phyloP scores from a whole-genome alignment of 495 filamentous ascomycete species.

The Aspergillus sclerotioniger region DNA sequence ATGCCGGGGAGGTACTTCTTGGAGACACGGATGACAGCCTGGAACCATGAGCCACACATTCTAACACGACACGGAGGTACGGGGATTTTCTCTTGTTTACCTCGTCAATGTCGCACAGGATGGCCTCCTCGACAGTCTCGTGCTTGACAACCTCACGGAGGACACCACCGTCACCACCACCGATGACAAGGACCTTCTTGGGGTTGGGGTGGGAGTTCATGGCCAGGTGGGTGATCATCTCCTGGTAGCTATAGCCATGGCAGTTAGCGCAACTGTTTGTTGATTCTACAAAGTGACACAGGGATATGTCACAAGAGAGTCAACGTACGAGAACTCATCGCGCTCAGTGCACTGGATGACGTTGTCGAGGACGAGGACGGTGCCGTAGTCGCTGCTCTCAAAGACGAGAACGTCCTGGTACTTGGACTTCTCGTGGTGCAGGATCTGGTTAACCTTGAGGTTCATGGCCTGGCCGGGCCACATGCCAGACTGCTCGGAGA shows the following conservation, averaged over 20 bases:
- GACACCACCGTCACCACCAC: conserved; percentile 94
- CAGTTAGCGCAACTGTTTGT: not conserved
- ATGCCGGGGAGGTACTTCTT: conserved; percentile 98
- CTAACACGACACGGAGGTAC: not conserved
- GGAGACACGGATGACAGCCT: conserved; percentile 96
- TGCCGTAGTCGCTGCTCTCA: conserved; percentile 94
- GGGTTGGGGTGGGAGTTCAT: conserved; percentile 98
- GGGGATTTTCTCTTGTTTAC: conserved; percentile 36
- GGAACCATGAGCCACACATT: conserved; percentile 9
- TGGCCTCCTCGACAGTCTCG: conserved; percentile 85
- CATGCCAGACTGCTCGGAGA: conserved; percentile 95
- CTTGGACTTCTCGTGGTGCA: conserved; percentile 98
- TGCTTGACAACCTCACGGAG: conserved; percentile 98
- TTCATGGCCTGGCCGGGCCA: conserved; percentile 99
- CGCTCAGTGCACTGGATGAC: conserved; percentile 98
- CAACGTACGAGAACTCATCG: conserved; percentile 84
- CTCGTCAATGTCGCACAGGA: conserved; percentile 98
- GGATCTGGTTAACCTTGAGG: conserved; percentile 92
- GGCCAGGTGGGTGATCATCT: conserved; percentile 99
- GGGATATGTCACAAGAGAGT: not conserved
- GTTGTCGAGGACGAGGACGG: conserved; percentile 96
- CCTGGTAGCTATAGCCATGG: conserved; percentile 71
- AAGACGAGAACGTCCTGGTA: conserved; percentile 99
- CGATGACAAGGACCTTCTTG: conserved; percentile 97
- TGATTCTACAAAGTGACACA: not conserved